Base-by-base conservation (phyloP, 2,329 filamentous ascomycete genomes). In the Dactylella cylindrospora region DNA sequence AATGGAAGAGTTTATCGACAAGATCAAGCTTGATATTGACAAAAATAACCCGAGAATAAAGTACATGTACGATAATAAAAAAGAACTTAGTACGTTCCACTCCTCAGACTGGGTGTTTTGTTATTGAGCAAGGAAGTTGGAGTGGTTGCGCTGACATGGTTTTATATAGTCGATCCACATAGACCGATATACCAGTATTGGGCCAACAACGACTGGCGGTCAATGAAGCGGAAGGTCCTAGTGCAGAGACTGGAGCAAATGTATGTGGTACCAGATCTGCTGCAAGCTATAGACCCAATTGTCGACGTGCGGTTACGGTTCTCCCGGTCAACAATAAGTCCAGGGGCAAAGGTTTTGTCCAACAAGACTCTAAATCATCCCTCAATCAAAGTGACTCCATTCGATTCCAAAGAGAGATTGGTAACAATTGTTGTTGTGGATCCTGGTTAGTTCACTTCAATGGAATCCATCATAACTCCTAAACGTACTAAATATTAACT, bases 131-230 rank as follows among this genome's bases (percentile, higher is more conserved):
- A n/a, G n/a, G n/a, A n/a, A n/a, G n/a, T n/a, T n/a, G n/a, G n/a
- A n/a, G n/a, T n/a, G n/a, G n/a, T 31, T 31, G 8, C 9, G 13
- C 28, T 8, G 28, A 31, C 9, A 31, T 31, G 28, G 13, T 31
- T 31, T 13, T 31, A 8, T 31, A 33, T 23, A 69, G 68, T 66
- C 66, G 90, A 97, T 74, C 91, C 97, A 89, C 85, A 82, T 76
- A 95, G 95, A 74, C 91, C 91, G 65, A 90, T 98, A 71, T 98
- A 98, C 77, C 87, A 91, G 66, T 81, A 87, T 73, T 84, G 97
- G 44, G 88, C 91, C 62, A 82, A 95, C 71, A 77, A 80, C 69
- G 90, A 94, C 76, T 98, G 93, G 93, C 84, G 85, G 68, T 79
- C 83, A 66, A 90, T 93, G 76, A 85, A 89, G 71, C 83, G 85